Conservation (phyloP, 2,329 filamentous ascomycete species). For the Botrytis fabae region DNA sequence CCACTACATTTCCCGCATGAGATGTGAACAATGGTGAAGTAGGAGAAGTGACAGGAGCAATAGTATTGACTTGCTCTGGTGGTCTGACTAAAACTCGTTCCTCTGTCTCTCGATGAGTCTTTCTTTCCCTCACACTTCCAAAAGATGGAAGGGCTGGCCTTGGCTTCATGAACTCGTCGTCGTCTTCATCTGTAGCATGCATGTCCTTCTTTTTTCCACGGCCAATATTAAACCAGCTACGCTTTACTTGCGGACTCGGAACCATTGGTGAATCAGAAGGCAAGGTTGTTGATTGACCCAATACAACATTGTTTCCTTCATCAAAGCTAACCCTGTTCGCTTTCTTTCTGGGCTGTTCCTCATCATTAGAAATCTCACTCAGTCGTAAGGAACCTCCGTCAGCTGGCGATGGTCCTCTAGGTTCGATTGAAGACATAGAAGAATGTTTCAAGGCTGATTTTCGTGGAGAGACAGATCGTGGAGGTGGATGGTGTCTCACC, state of each 20-base stretch:
- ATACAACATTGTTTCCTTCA: constrained; percentile 55
- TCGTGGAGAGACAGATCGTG: constrained; percentile 70
- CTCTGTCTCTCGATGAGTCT: constrained; percentile 52
- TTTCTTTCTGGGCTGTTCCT: constrained; percentile 55
- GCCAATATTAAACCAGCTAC: constrained; percentile 55
- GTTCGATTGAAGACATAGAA: constrained; percentile 47
- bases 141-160: constrained; percentile 72
- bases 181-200: constrained; percentile 55
- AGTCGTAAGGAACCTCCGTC: constrained; percentile 31
- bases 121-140: constrained; percentile 69
- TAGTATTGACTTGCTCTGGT: constrained; percentile 42
- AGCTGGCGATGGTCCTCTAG: constrained; percentile 53
- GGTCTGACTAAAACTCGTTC: constrained; percentile 62
- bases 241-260: constrained; percentile 47
- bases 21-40: constrained; percentile 36
- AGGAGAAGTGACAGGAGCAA: constrained; percentile 22
- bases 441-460: constrained; percentile 74
- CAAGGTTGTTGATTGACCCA: constrained; percentile 49
- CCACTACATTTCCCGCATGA: constrained; percentile 29
- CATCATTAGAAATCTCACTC: constrained; percentile 48
- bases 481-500: constrained; percentile 67
- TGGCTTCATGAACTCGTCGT: constrained; percentile 72
- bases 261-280: constrained; percentile 46
- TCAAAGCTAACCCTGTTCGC: constrained; percentile 77
- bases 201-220: constrained; percentile 53